Evolutionary conservation across 2,329 filamentous ascomycete genomes (phyloP).

Genomic region (Colletotrichum chrysophilum): DNA sequence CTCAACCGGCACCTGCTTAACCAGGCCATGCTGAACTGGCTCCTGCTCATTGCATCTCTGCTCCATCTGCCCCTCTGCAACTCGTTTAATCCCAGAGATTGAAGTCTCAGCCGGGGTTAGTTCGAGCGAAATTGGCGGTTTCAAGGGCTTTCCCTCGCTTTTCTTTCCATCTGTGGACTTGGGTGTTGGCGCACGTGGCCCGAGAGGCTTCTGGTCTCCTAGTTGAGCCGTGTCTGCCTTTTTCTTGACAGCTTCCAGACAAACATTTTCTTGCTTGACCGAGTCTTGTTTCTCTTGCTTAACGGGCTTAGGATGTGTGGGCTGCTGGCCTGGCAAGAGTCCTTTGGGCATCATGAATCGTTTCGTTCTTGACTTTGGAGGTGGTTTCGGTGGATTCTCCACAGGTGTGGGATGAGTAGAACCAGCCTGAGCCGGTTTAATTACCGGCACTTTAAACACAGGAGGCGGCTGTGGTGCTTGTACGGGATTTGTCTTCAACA

Average conservation of each 20-base stretch:
- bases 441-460: neutral
- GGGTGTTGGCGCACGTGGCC: neutral
- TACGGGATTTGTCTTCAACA: neutral
- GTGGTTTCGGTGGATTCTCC: neutral
- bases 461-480: neutral
- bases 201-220: neutral
- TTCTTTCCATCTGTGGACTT: neutral
- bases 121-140: neutral
- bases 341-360: slow-evolving; percentile 17
- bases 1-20: neutral
- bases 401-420: neutral
- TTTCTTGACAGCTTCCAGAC: neutral
- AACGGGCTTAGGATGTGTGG: neutral
- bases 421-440: neutral
- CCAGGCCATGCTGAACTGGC: neutral
- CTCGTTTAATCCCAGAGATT: neutral
- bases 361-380: neutral
- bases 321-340: neutral
- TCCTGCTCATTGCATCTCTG: neutral
- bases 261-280: neutral
- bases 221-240: neutral
- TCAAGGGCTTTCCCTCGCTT: neutral
- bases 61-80: neutral
- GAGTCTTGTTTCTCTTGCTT: neutral
- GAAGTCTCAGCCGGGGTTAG: neutral